Conservation (phyloP, 2,329 filamentous ascomycete genomes). For the Cladosporium sp. region DNA sequence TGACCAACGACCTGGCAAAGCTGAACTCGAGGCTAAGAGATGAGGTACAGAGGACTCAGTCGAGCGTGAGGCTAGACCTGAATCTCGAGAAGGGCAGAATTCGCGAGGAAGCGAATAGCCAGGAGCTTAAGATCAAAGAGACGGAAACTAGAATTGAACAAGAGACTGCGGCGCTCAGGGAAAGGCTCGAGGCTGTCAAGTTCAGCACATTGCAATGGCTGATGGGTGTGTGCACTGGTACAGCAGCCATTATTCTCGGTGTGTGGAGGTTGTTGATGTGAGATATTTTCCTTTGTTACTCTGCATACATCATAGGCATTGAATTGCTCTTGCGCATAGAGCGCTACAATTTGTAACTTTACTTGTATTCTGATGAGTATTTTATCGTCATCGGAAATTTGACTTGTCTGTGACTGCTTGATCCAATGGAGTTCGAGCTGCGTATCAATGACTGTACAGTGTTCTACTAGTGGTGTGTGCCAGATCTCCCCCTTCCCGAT, state of each 20-base stretch:
- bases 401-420: neutral
- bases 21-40: constrained; percentile 85
- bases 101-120: constrained; percentile 90
- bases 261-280: constrained; percentile 68
- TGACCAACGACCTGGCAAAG: constrained; percentile 94
- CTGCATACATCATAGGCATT: neutral
- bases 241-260: constrained; percentile 66
- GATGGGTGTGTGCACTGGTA: constrained; percentile 74
- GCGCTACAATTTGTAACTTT: neutral
- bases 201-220: constrained; percentile 98
- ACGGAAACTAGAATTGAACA: constrained; percentile 98
- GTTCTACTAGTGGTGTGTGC: neutral
- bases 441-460: neutral
- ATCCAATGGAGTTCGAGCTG: neutral
- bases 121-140: constrained; percentile 98
- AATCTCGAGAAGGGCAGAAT: constrained; percentile 97
- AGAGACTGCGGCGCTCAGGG: constrained; percentile 85
- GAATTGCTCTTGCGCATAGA: neutral
- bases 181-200: constrained; percentile 95
- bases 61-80: constrained; percentile 85
- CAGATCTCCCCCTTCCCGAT: neutral
- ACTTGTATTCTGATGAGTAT: neutral
- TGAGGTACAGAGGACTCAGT: constrained; percentile 92
- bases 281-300: constrained; percentile 10
- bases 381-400: neutral